A percentile compares a stretch with the other conserved stretches of the same genome.
Evolutionary conservation across 2,329 filamentous ascomycete genomes (phyloP).

Genomic region (Penicillium decumbens): DNA sequence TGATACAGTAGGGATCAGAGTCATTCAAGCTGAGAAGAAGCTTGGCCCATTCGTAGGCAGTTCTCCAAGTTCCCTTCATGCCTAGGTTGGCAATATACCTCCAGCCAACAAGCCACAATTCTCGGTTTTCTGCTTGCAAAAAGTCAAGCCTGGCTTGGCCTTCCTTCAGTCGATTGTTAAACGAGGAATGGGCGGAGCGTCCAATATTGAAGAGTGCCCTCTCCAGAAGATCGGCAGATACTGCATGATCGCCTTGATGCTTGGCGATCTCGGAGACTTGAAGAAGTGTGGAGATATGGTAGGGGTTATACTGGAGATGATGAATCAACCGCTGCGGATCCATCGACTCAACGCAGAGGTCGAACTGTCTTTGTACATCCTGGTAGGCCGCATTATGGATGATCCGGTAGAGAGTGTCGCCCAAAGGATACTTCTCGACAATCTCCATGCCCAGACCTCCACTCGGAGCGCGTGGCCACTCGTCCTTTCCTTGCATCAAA

Average conservation of each 20-base stretch:
- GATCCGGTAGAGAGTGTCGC: conserved; percentile 69
- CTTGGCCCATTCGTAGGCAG: conserved; percentile 90
- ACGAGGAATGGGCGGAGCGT: conserved; percentile 78
- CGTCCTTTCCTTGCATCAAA: conserved; percentile 80
- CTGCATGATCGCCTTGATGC: conserved; percentile 80
- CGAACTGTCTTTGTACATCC: conserved; percentile 69
- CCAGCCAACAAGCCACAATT: conserved; percentile 86
- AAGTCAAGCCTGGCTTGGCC: conserved; percentile 82
- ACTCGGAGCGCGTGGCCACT: conserved; percentile 75
- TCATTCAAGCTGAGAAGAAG: conserved; percentile 71
- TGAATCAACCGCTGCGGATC: conserved; percentile 78
- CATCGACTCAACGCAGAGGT: conserved; percentile 71
- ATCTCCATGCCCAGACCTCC: conserved; percentile 81
- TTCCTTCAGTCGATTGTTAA: conserved; percentile 67
- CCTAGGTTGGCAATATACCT: conserved; percentile 81
- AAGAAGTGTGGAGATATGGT: conserved; percentile 88
- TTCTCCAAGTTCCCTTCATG: conserved; percentile 88
- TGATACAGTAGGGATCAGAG: conserved; percentile 76
- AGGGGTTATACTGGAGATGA: conserved; percentile 70
- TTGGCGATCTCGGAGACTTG: conserved; percentile 90
- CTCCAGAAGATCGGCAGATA: conserved; percentile 82
- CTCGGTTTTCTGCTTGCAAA: conserved; percentile 75
- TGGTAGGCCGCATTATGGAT: conserved; percentile 71
- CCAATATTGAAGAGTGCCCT: conserved; percentile 90
- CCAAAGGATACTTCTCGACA: conserved; percentile 52